These are phyloP conservation scores for Psophocarpus tetragonolobus DNA, from an alignment of 306 rosid genomes.

Conservation along the genomic window DNA sequence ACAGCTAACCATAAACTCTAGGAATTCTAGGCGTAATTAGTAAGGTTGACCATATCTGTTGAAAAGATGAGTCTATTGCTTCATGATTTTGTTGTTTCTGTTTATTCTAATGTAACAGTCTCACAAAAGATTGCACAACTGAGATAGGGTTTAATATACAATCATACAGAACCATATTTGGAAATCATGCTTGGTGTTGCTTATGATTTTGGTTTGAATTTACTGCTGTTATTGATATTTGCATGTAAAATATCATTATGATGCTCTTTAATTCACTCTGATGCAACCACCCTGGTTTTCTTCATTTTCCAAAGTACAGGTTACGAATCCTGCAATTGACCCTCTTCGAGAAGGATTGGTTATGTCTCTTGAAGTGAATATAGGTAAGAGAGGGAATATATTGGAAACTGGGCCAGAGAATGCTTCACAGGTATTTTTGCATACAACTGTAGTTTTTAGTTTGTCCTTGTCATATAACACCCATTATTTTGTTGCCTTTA, in stretches of 20 bases:
- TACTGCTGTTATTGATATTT: not conserved
- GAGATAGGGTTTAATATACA: not conserved
- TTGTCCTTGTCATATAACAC: not conserved
- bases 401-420: conserved; percentile 95
- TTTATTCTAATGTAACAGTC: not conserved
- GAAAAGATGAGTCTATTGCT: not conserved
- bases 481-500: conserved; percentile 30
- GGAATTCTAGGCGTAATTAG: too few relatives aligned
- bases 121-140: not conserved
- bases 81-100: not conserved
- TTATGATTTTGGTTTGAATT: not conserved
- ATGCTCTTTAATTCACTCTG: conserved; percentile 19
- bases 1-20: too few relatives aligned
- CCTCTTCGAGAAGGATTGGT: conserved; percentile 99
- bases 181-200: not conserved
- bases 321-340: conserved; percentile 98
- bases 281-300: not conserved
- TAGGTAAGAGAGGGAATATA: conserved; percentile 85
- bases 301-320: conserved; percentile 50
- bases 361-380: conserved; percentile 98
- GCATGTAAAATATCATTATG: conserved; percentile 8
- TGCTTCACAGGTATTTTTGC: conserved; percentile 81
- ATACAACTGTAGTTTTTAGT: not conserved
- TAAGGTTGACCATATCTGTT: not conserved
- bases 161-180: not conserved